Evolutionary conservation across 23 red algal genomes (phyloP).

Genomic region (Gracilaria domingensis): DNA sequence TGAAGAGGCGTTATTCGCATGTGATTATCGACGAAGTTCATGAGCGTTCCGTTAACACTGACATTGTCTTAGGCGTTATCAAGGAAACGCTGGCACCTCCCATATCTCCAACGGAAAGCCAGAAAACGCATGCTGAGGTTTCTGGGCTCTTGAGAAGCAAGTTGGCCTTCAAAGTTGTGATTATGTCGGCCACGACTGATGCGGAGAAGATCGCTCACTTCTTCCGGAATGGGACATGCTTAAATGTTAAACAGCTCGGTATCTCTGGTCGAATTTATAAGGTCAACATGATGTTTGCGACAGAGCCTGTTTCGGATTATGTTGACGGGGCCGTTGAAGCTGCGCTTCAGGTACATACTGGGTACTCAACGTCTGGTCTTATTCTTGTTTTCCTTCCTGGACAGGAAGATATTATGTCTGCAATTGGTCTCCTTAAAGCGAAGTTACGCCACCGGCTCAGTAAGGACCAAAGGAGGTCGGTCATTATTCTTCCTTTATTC

Average conservation of each 20-base stretch:
- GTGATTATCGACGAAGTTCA: constrained; percentile 98
- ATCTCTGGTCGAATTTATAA: constrained; percentile 78
- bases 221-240: constrained; percentile 37
- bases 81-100: constrained; percentile 57
- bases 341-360: constrained; percentile 84
- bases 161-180: constrained; percentile 82
- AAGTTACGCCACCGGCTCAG: constrained; percentile 36
- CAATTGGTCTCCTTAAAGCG: constrained; percentile 73
- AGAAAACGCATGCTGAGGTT: constrained; percentile 18
- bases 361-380: constrained; percentile 72
- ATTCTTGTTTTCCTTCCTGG: constrained; percentile 96
- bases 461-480: constrained; percentile 9
- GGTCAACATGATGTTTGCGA: constrained; percentile 79
- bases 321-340: constrained; percentile 81
- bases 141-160: constrained; percentile 39
- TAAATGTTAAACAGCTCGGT: constrained; percentile 47
- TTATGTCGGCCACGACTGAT: constrained; percentile 94
- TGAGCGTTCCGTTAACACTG: constrained; percentile 92
- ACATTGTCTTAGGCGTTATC: constrained; percentile 85
- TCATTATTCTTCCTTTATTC: constrained; percentile 69
- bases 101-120: neutral
- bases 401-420: constrained; percentile 94
- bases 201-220: constrained; percentile 70
- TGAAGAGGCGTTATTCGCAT: constrained; percentile 71
- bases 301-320: constrained; percentile 76